These are phyloP conservation scores for Moringa oleifera DNA, from an alignment of 345 rosid species.

Conservation along the genomic window DNA sequence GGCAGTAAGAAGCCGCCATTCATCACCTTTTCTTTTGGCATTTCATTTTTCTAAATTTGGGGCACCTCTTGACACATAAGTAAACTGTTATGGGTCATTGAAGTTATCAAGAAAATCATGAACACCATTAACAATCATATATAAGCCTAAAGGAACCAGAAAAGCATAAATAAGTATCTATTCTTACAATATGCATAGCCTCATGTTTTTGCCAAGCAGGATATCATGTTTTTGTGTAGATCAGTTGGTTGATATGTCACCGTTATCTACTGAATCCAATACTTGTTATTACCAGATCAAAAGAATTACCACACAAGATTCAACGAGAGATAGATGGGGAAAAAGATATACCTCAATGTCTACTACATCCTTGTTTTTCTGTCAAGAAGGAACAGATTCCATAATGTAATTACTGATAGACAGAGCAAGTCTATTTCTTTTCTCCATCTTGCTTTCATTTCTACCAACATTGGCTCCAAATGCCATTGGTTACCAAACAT, in stretches of 20 bases:
- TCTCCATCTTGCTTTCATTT: constrained; percentile 40
- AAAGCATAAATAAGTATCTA: background rate
- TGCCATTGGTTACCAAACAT: constrained; percentile 19
- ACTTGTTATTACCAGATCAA: too few relatives aligned
- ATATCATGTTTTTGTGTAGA: constrained; percentile 56
- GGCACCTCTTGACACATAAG: constrained; percentile 42
- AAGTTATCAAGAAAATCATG: constrained; percentile 56
- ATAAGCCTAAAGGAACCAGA: too few relatives aligned
- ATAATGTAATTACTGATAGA: constrained; percentile 40
- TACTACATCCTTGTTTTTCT: constrained; percentile 30
- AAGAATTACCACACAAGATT: too few relatives aligned
- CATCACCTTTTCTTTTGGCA: constrained; percentile 43
- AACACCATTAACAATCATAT: too few relatives aligned
- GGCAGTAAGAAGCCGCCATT: constrained; percentile 83
- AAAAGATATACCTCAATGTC: too few relatives aligned
- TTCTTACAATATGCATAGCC: constrained; percentile 58
- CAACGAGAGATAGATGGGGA: background rate
- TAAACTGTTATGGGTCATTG: constrained; percentile 46
- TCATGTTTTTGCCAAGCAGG: constrained; percentile 70
- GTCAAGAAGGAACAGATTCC: constrained; percentile 41
- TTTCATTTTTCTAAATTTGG: constrained; percentile 40
- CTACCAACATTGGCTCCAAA: too few relatives aligned
- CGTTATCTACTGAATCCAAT: constrained; percentile 47
- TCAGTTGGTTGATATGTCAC: constrained; percentile 49
- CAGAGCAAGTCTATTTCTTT: constrained; percentile 42